These are phyloP conservation scores for Teunomyces panamensis DNA, from an alignment of 805 yeast genomes.

Conservation along the genomic window DNA sequence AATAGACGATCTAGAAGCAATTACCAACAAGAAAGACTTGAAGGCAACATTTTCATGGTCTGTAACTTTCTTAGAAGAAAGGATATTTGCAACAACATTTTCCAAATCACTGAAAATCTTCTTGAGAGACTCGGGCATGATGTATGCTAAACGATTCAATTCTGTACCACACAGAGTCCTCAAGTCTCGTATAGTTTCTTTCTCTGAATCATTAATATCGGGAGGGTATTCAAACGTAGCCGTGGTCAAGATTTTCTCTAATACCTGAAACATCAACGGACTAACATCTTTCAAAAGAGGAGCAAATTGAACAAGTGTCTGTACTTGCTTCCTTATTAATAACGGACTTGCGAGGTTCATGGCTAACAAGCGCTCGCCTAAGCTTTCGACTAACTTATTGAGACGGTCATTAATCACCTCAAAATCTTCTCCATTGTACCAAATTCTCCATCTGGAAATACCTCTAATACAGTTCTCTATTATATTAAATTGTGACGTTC, in stretches of 20 bases:
- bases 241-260: constrained; percentile 80
- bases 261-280: constrained; percentile 71
- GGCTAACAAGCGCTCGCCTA: constrained; percentile 72
- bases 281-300: constrained; percentile 80
- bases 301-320: constrained; percentile 90
- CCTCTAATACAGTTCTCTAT: constrained; percentile 92
- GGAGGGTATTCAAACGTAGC: constrained; percentile 81
- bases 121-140: constrained; percentile 89
- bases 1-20: constrained; percentile 80
- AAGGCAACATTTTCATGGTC: constrained; percentile 93
- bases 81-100: constrained; percentile 67
- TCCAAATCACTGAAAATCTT: constrained; percentile 81
- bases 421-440: constrained; percentile 66
- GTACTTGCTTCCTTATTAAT: constrained; percentile 79
- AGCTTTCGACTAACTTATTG: constrained; percentile 56
- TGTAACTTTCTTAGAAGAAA: constrained; percentile 67
- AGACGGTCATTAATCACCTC: constrained; percentile 52
- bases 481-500: constrained; percentile 77
- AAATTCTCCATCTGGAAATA: constrained; percentile 90
- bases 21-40: constrained; percentile 86
- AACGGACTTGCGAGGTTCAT: constrained; percentile 79
- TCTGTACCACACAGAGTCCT: constrained; percentile 94
- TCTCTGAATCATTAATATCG: constrained; percentile 62
- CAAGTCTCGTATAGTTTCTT: constrained; percentile 80
- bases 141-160: constrained; percentile 84